Base-by-base conservation (phyloP, 2,329 filamentous ascomycete species). In the Penicillium sp. region DNA sequence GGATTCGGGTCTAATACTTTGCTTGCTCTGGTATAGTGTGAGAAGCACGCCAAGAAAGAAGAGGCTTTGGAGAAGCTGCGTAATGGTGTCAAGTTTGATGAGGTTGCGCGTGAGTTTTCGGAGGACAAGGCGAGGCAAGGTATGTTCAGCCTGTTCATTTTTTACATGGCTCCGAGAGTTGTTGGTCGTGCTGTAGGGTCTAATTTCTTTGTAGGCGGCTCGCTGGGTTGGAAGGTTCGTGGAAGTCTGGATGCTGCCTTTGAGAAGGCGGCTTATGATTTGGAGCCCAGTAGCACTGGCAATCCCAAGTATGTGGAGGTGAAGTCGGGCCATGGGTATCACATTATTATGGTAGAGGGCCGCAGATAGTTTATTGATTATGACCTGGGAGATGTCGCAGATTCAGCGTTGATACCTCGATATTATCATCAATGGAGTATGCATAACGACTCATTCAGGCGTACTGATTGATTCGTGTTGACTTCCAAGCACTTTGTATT, bases 331-430 rank as follows among this genome's bases (percentile, higher is more conserved):
- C 83, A 85, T 73, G 86, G 86, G n/a, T 88, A 88, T 76, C 86
- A 88, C 73, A 83, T 88, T 62, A 80, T 88, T 52, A 88, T 88
- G 85, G 84, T 88, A 3, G 86, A 88, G 68, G 86, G 85, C 50
- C 77, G 85, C 69, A 87, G 86, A 71, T 86, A 51, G 35, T n/a
- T 16, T 19, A 14, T 48, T 46, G 43, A 46, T 9, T n/a, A 16
- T 31, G 37, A 14, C 46, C 19, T 35, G 7, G 25, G 16, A 31
- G 8, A 31, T 29, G 26, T 13, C 14, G 16, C 23, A 29, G n/a
- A 27, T 19, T 29, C 14, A 47, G 21, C n/a, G 19, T 42, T 23
- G 9, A 23, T 23, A 23, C n/a, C 19, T 42, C 10, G 11, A 42
- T 42, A 8, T 6, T 39, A 39, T 19, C 31, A 33, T 33, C 10